Evolutionary conservation across 2,329 filamentous ascomycete species (phyloP), one percentile per base, ranked within the genome.

Genomic region (Colletotrichum sp.): DNA sequence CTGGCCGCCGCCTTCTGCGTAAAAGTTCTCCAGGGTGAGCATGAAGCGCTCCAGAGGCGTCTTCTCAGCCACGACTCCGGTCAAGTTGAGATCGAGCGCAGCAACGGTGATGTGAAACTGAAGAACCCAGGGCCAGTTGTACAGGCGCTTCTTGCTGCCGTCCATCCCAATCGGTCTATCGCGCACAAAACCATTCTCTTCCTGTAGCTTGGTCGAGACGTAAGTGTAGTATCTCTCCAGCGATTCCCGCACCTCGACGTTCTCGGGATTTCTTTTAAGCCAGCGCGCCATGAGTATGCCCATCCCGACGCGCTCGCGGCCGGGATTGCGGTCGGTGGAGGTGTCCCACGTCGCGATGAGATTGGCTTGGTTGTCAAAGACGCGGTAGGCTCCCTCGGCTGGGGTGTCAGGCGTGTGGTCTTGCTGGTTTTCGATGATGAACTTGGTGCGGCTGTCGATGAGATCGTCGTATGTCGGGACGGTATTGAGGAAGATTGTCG

Each of bases 301-400:
- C 75, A 77, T 77, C 1, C 75, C 75, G 8, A 77, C 58, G n/a
- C 75, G 75, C 48, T 77, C 72, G 10, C 72, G 75, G 5, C 75
- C 75, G 2, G 75, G 52, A 13, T 77, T 77, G 3, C 72, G 72
- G 21, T 77, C 72, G 16, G 52, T 64, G 2, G 58, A 58, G 5
- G 21, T 75, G 26, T 75, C 72, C 21, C 70, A 65, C 5, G 69
- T 65, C 13, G 21, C 61, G 3, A 26, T 26, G 15, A 38, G 71
- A 6, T 75, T 63, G 18, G 68, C 60, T 28, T 75, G 67, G 13
- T 77, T 75, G 57, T 75, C 75, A 21, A 72, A 77, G 9, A 77
- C 58, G 16, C 58, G 48, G 16, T 77, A 77, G 13, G 75, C 61
- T 0, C 72, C 75, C 5, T 67, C 38, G 10, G 58, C 52, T 10